Evolutionary conservation across 2,329 filamentous ascomycete species (phyloP).

Genomic region (Hymenoscyphus infarciens): DNA sequence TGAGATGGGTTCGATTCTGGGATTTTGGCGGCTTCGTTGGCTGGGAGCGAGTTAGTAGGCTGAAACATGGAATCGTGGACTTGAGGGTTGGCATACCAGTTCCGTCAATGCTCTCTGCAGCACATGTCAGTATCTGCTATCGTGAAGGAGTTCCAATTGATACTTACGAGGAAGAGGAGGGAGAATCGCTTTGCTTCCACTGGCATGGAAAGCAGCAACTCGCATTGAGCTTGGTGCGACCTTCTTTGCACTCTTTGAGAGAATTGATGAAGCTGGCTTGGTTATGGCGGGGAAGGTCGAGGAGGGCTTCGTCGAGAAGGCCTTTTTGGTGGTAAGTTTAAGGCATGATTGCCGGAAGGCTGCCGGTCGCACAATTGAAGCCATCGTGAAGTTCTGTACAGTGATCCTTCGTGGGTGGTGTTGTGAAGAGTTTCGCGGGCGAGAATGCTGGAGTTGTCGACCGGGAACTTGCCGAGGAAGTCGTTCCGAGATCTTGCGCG

Average conservation of each 20-base stretch:
- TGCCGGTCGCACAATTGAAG: constrained; percentile 48
- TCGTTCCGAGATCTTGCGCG: constrained; percentile 13
- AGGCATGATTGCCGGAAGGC: constrained; percentile 46
- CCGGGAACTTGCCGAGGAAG: constrained; percentile 14
- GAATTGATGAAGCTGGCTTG: constrained; percentile 29
- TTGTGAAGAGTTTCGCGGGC: constrained; percentile 2
- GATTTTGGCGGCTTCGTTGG: constrained; percentile 81
- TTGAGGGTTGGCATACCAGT: constrained; percentile 52
- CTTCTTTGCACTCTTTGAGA: constrained; percentile 36
- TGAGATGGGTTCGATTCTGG: constrained; percentile 71
- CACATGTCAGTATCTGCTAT: constrained; percentile 41
- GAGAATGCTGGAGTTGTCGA: constrained; percentile 10
- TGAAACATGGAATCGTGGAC: constrained; percentile 6
- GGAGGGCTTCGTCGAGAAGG: constrained; percentile 41
- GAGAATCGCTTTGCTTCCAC: constrained; percentile 69
- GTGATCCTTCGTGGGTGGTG: constrained; percentile 15
- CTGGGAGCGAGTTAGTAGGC: constrained; percentile 41
- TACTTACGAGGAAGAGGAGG: constrained; percentile 79
- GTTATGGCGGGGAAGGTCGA: constrained; percentile 34
- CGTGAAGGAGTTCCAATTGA: constrained; percentile 1
- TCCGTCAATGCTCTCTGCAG: constrained; percentile 68
- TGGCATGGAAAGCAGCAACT: constrained; percentile 83
- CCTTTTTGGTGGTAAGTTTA: constrained; percentile 41
- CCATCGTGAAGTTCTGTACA: constrained; percentile 40
- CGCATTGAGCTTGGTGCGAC: constrained; percentile 42